Evolutionary conservation across 2,329 filamentous ascomycete species (phyloP).

Genomic region (Penicillium sp.): DNA sequence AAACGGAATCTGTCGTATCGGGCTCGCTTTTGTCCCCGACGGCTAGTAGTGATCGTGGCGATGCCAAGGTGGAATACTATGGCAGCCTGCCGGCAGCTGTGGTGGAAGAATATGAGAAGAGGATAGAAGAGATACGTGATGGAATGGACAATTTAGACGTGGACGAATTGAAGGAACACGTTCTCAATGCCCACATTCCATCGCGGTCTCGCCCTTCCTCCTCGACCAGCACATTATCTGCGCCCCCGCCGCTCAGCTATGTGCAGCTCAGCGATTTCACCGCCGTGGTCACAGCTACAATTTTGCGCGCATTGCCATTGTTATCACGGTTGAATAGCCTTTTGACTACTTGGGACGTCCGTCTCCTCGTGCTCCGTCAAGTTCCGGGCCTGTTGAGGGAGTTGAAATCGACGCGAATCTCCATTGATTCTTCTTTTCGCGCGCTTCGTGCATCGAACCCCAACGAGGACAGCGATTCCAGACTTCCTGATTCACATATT

Average conservation of each 20-base stretch:
- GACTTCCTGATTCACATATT: slow-evolving; percentile 42
- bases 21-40: not conserved
- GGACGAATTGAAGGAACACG: slow-evolving; percentile 84
- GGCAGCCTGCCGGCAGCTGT: slow-evolving; percentile 69
- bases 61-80: slow-evolving; percentile 53
- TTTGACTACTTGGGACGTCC: slow-evolving; percentile 76
- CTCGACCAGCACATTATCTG: slow-evolving; percentile 47
- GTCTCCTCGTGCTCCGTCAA: slow-evolving; percentile 72
- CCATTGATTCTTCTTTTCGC: slow-evolving; percentile 37
- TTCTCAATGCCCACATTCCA: slow-evolving; percentile 77
- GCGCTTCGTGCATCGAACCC: slow-evolving; percentile 28
- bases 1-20: not conserved
- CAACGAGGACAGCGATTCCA: slow-evolving; percentile 28
- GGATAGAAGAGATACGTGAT: slow-evolving; percentile 70
- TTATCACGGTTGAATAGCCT: slow-evolving; percentile 71
- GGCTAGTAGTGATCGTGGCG: slow-evolving; percentile 18
- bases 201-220: slow-evolving; percentile 58
- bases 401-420: slow-evolving; percentile 51
- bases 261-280: slow-evolving; percentile 84
- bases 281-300: slow-evolving; percentile 85
- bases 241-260: slow-evolving; percentile 52
- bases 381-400: slow-evolving; percentile 69
- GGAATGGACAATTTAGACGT: slow-evolving; percentile 47
- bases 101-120: slow-evolving; percentile 68
- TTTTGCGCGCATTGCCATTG: slow-evolving; percentile 83